Base-by-base conservation (phyloP, 2,329 filamentous ascomycete genomes). In the Calonectria pteridis region DNA sequence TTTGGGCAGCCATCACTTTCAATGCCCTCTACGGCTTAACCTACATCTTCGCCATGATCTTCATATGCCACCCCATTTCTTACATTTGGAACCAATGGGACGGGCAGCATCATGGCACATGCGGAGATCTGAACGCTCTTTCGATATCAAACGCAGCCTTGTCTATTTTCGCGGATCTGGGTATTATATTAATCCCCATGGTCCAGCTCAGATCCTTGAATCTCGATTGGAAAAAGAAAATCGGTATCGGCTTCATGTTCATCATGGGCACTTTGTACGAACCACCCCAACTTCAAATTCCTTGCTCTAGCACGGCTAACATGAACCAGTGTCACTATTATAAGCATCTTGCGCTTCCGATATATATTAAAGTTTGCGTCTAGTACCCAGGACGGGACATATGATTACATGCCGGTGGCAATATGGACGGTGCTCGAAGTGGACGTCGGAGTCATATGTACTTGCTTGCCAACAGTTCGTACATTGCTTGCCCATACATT, bases 21-120 rank as follows among this genome's bases (percentile, higher is more conserved):
- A 84, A 81, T 29, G 75, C 74, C 1, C 40, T 81, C 1, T 83
- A 78, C 20, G 83, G 83, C 1, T 31, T 82, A 1, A 68, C 78
- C 0, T 87, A 86, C 51, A 68, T 80, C 1, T 46, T 86, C 0
- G 74, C 80, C 2, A 80, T 77, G 5, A 79, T 85, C 1, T 83
- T 86, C 10, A 82, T 87, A 43, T 87, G 86, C 65, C 80, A 77
- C 1, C 86, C 87, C 0, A 78, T 88, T 0, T 73, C 72, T 5
- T 86, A 82, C 49, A 85, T 84, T 71, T 88, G 87, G 87, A 79
- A 65, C 11, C 43, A 29, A 28, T 65, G 62, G 62, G 62, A 65
- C 26, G 62, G 62, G 13, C 40, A 65, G 28, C 62, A 65, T 31
- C 6, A 33, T 13, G 62, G 62, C 1, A 10, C 6, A 11, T 65